Percentiles rank a stretch among this genome's conserved stretches.
Conservation (phyloP, 2,329 filamentous ascomycete genomes). For the Diaporthe nobilis region DNA sequence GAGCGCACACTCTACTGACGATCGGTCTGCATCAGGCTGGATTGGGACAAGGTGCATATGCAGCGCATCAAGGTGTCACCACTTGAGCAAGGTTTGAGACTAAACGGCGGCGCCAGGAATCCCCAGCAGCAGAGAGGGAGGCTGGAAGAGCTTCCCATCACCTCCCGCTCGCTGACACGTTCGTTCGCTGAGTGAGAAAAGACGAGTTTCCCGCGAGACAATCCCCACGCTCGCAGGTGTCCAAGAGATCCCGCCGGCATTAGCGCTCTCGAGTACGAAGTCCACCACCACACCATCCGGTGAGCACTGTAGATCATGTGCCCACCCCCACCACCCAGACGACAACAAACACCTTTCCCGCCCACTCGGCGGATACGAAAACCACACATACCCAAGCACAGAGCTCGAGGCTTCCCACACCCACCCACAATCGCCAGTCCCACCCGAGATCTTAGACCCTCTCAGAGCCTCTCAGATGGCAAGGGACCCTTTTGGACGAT, state of each 20-base stretch:
- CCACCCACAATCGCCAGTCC: slow-evolving; percentile 12
- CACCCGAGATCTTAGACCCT: slow-evolving; percentile 10
- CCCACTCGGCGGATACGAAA: slow-evolving; percentile 26
- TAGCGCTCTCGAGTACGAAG: slow-evolving; percentile 37
- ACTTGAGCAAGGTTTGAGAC: slow-evolving; percentile 19
- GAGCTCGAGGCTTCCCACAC: slow-evolving; percentile 2
- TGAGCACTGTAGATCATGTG: slow-evolving; percentile 14
- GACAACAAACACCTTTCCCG: background rate
- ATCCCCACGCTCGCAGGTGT: slow-evolving; percentile 19
- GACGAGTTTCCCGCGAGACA: slow-evolving; percentile 25
- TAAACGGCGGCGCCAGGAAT: slow-evolving; percentile 14
- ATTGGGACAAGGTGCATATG: slow-evolving; percentile 16
- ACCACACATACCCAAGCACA: background rate
- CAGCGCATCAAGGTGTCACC: slow-evolving; percentile 28
- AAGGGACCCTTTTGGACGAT: background rate
- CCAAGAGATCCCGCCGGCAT: slow-evolving; percentile 33
- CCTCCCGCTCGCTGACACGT: background rate
- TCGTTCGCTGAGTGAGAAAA: background rate
- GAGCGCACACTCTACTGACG: background rate
- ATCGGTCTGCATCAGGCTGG: background rate
- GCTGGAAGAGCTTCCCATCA: slow-evolving; percentile 12
- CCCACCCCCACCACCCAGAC: slow-evolving; percentile 17
- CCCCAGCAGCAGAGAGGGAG: slow-evolving; percentile 25
- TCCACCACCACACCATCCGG: slow-evolving; percentile 15
- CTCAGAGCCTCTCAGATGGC: slow-evolving; percentile 4